Evolutionary conservation across 768 basidiomycete species (phyloP), one percentile per base, ranked within the genome.

Genomic region (Rhizopogon vesiculosus): DNA sequence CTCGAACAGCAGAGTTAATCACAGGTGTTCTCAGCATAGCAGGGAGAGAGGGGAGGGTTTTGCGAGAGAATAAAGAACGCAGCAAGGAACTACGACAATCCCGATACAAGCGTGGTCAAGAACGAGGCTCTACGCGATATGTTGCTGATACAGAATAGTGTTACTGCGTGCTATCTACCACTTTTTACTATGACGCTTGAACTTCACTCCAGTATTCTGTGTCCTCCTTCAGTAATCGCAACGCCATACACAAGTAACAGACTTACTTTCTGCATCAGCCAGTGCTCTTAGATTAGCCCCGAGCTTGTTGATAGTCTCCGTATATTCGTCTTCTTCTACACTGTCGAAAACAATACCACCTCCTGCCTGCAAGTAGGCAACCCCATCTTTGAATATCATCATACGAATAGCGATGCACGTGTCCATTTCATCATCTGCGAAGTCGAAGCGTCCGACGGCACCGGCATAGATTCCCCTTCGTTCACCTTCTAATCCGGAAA

Each of bases 351-450:
- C 97, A 61, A 99, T 97, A 1, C 96, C 96, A 52, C 96, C 97
- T 6, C 96, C 94, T 39, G 97, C 97, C 68, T 98, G 95, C 45
- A 98, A 74, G 69, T 98, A 98, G 19, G 84, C 91, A 18, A 85
- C 77, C 2, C 94, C 93, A 61, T 94, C 82, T 72, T 97, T 98
- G 79, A 97, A 98, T 1, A 87, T 83, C 93, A 98, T 98, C 5
- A 95, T 98, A 33, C 97, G 85, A 63, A 99, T 98, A 5, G 97
- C 96, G 64, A 99, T 99, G 73, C 96, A 98, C 0, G 93, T 97
- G 69, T 99, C 97, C 89, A 98, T 93, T 65, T 88, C 87, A 68
- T 98, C 91, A 25, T 83, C 77, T 2, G 93, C 91, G 71, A 98
- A 98, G 71, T 98, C 95, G 69, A 95, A 98, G 51, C 93, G 86